Evolutionary conservation across 805 yeast species (phyloP), one percentile per base, ranked within the genome.

Genomic region (Yamadazyma endophytica): DNA sequence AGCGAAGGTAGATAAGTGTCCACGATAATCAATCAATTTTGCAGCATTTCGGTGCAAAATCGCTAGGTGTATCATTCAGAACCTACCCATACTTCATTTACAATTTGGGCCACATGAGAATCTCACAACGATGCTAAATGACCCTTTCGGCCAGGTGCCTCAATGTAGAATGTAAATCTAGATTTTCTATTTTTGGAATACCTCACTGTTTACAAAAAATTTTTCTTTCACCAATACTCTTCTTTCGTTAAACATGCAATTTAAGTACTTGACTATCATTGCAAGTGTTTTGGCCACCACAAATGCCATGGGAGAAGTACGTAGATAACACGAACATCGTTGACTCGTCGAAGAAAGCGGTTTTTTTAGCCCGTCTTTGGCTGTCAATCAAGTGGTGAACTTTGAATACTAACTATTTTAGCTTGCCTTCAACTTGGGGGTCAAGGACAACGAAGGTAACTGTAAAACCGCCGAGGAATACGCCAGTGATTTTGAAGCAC

Each of bases 351-450:
- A n/a, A n/a, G n/a, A n/a, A n/a, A n/a, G n/a, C n/a, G n/a, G n/a
- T n/a, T n/a, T n/a, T n/a, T n/a, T n/a, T n/a, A n/a, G n/a, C n/a
- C n/a, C n/a, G n/a, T n/a, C n/a, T n/a, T n/a, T n/a, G n/a, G n/a
- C n/a, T n/a, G n/a, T n/a, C n/a, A n/a, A n/a, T n/a, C n/a, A n/a
- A 14, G n/a, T 9, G 5, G 15, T 17, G 6, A 17, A 12, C 13
- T 14, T 13, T 16, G 15, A 8, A 17, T 29, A 24, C 33, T 30
- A 31, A 31, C 29, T 24, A 17, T 22, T 36, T 9, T 35, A 70
- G 64, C 70, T 88, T 42, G 95, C 89, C 38, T 79, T 89, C 70
- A 81, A 86, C 73, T 64, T 88, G 39, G 96, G 97, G 61, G 95
- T 82, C 47, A 65, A 84, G 62, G 77, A 79, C 51, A 73, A 78